phyloP scores from a whole-genome alignment of 2,329 filamentous ascomycete species.

The Apiospora pterosperma region DNA sequence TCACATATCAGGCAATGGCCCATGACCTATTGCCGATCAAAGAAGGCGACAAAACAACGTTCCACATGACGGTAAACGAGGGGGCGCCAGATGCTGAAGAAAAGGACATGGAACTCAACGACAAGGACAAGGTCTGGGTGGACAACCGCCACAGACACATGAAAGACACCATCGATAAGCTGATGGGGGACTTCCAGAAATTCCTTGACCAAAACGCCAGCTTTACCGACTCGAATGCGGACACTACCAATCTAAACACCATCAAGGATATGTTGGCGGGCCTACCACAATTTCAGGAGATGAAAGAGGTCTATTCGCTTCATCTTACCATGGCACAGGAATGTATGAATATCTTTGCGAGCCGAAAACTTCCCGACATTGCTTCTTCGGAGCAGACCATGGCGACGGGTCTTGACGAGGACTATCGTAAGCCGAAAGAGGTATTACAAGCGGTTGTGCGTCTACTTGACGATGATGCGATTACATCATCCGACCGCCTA shows the following conservation, averaged over 20 bases:
- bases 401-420: conserved; percentile 89
- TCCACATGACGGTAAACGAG: conserved; percentile 75
- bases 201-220: conserved; percentile 91
- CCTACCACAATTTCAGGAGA: conserved; percentile 88
- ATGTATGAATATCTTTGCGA: conserved; percentile 90
- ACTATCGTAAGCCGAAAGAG: conserved; percentile 87
- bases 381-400: conserved; percentile 87
- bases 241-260: conserved; percentile 75
- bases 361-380: conserved; percentile 80
- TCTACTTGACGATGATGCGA: conserved; percentile 79
- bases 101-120: conserved; percentile 87
- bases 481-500: conserved; percentile 70
- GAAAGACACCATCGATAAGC: conserved; percentile 94
- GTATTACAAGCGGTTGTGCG: conserved; percentile 80
- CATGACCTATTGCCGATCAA: conserved; percentile 87
- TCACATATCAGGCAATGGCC: conserved; percentile 98
- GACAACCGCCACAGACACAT: conserved; percentile 94
- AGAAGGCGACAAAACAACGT: conserved; percentile 85
- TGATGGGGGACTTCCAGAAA: conserved; percentile 88
- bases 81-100: conserved; percentile 67
- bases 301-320: conserved; percentile 91
- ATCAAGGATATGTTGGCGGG: conserved; percentile 98
- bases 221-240: conserved; percentile 72
- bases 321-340: conserved; percentile 97
- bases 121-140: conserved; percentile 93